These are phyloP conservation scores for Cladorrhinum samala DNA, from an alignment of 495 filamentous ascomycete genomes.

Conservation along the genomic window DNA sequence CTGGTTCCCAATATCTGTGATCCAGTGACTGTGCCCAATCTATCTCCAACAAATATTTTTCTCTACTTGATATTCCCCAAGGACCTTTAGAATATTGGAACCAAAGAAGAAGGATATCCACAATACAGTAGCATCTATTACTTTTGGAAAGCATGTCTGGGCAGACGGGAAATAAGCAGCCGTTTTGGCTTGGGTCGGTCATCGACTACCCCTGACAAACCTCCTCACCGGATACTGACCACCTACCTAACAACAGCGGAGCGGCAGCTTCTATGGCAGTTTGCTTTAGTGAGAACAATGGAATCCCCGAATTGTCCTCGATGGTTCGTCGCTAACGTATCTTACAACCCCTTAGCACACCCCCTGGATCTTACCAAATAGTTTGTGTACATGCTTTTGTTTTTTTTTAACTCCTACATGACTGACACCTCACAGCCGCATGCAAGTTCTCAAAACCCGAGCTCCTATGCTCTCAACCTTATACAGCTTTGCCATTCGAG, in stretches of 20 bases:
- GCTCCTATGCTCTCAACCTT: conserved; percentile 30
- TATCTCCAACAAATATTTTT: neutral
- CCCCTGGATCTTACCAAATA: conserved; percentile 38
- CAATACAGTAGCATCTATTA: no score
- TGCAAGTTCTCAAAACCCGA: conserved; percentile 33
- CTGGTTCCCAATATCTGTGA: neutral
- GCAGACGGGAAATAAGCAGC: conserved; percentile 23
- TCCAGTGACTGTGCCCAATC: neutral
- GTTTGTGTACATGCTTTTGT: conserved; percentile 12
- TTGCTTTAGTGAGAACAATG: conserved; percentile 31
- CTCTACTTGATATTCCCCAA: neutral
- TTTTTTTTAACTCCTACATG: neutral
- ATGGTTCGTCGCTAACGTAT: neutral
- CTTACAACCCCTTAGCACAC: conserved; percentile 21
- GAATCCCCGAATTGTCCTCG: neutral
- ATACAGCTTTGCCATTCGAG: conserved; percentile 29
- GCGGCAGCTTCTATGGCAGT: conserved; percentile 37
- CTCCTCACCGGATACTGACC: neutral
- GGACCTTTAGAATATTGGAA: neutral
- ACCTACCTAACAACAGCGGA: conserved; percentile 18
- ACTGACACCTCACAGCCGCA: conserved; percentile 21
- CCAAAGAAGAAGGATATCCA: conserved; percentile 3
- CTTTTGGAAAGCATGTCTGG: no score
- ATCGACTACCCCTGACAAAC: neutral
- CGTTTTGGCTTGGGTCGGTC: conserved; percentile 31